Conservation (phyloP, 306 rosid species). For the Cucumis cinereus region DNA sequence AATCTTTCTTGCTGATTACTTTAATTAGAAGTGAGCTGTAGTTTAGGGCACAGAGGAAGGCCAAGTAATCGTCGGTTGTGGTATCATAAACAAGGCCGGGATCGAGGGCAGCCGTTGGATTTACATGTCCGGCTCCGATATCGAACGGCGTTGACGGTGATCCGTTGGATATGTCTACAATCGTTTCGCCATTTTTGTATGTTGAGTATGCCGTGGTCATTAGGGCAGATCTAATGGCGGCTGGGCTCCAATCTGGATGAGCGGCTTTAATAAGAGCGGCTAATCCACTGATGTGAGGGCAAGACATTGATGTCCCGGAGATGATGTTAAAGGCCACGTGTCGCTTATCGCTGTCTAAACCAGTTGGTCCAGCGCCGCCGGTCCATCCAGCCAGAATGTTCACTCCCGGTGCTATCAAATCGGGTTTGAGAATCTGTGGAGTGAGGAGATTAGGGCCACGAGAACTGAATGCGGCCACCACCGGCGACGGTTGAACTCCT, state of each 20-base stretch:
- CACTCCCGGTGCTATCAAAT: constrained; percentile 92
- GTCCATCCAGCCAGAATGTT: constrained; percentile 90
- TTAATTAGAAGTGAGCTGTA: constrained; percentile 42
- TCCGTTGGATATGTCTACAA: constrained; percentile 53
- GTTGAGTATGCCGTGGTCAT: constrained; percentile 77
- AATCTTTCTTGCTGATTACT: constrained; percentile 26
- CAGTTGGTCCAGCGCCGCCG: constrained; percentile 53
- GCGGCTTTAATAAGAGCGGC: constrained; percentile 66
- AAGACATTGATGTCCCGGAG: constrained; percentile 95
- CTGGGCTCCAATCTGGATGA: constrained; percentile 86
- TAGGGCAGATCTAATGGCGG: constrained; percentile 77
- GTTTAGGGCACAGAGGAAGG: constrained; percentile 71
- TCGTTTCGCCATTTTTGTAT: constrained; percentile 42
- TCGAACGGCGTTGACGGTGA: constrained; percentile 65
- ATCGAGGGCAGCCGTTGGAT: constrained; percentile 73
- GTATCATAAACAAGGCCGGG: constrained; percentile 81
- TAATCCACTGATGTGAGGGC: constrained; percentile 86
- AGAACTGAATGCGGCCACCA: constrained; percentile 80
- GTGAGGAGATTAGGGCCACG: constrained; percentile 78
- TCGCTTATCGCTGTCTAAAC: constrained; percentile 32
- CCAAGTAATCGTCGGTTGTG: constrained; percentile 45
- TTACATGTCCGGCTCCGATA: constrained; percentile 78
- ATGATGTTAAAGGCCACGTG: constrained; percentile 60
- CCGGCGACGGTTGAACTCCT: constrained; percentile 73
- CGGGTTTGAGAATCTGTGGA: constrained; percentile 74